Evolutionary conservation across 1,284 basidiomycete species (phyloP).

Genomic region (Irpex lacteus): DNA sequence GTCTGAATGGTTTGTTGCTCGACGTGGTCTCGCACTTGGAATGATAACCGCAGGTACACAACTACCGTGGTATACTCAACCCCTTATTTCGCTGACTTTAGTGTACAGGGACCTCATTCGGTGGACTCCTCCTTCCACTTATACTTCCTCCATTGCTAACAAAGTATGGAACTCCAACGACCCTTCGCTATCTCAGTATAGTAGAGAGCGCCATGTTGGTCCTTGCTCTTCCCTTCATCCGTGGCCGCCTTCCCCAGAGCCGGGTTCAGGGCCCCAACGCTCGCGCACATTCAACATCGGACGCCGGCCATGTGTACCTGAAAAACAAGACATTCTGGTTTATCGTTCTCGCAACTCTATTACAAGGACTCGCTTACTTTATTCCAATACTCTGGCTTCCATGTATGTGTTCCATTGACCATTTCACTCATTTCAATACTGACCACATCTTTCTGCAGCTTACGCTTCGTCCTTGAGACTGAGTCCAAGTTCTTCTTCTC

Average conservation of each 20-base stretch:
- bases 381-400: slow-evolving; percentile 23
- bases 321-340: slow-evolving; percentile 18
- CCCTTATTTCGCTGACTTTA: background rate
- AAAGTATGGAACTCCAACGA: slow-evolving; percentile 5
- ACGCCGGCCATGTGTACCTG: slow-evolving; percentile 12
- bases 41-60: slow-evolving; percentile 37
- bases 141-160: slow-evolving; percentile 10
- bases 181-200: slow-evolving; percentile 6
- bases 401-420: slow-evolving; percentile 6
- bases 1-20: slow-evolving; percentile 41
- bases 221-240: slow-evolving; percentile 11
- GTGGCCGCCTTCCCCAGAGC: slow-evolving; percentile 22
- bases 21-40: slow-evolving; percentile 39
- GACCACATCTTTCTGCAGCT: slow-evolving; percentile 11
- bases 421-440: background rate
- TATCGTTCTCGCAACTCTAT: slow-evolving; percentile 18
- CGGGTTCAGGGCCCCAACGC: slow-evolving; percentile 10
- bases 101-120: slow-evolving; percentile 25
- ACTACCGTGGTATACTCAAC: background rate
- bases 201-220: background rate
- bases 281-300: slow-evolving; percentile 5
- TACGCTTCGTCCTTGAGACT: slow-evolving; percentile 20
- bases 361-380: slow-evolving; percentile 25
- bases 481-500: slow-evolving; percentile 16
- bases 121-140: slow-evolving; percentile 11